Evolutionary conservation across 164 flowering plant genomes (phyloP), one percentile per base, ranked within the genome.

Genomic region (Amborella trichopoda): DNA sequence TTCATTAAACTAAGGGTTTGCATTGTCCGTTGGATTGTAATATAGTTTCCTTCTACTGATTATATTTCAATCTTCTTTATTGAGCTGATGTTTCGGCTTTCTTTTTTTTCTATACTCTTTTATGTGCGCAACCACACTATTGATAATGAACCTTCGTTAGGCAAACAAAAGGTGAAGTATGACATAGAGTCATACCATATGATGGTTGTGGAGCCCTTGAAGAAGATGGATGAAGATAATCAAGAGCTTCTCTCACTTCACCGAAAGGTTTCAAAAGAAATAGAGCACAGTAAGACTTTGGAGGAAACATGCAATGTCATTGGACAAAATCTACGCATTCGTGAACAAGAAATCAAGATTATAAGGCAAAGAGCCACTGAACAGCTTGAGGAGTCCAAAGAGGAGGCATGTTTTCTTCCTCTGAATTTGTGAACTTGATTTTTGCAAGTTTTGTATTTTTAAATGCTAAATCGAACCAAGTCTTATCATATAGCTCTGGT

Each of bases 131-230:
- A n/a, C n/a, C n/a, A n/a, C n/a, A n/a, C n/a, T n/a, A n/a, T n/a
- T n/a, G n/a, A n/a, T n/a, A n/a, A n/a, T n/a, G n/a, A n/a, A n/a
- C n/a, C n/a, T 14, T 37, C 19, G 16, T 37, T 14, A 37, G 41
- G 41, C 0, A 37, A 37, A 37, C 41, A 37, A 21, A 37, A 37
- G 41, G 19, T n/a, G 41, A 37, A 37, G 41, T 37, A 6, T 37
- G 41, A 37, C 19, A 37, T 37, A 6, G 19, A 37, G 41, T 37
- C 41, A 37, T 37, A 37, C 19, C 41, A 2, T 10, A n/a, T 14
- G 19, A 37, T 5, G 41, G 41, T 37, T 18, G 41, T 1, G 19
- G 41, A 37, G 41, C 9, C 9, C 19, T 37, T 37, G 41, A 37
- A 37, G 41, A 37, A 37, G 19, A 37, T 37, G 41, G 41, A 14